Evolutionary conservation across 768 basidiomycete genomes (phyloP).

Genomic region (Cystobasidiopsis lactophilus): DNA sequence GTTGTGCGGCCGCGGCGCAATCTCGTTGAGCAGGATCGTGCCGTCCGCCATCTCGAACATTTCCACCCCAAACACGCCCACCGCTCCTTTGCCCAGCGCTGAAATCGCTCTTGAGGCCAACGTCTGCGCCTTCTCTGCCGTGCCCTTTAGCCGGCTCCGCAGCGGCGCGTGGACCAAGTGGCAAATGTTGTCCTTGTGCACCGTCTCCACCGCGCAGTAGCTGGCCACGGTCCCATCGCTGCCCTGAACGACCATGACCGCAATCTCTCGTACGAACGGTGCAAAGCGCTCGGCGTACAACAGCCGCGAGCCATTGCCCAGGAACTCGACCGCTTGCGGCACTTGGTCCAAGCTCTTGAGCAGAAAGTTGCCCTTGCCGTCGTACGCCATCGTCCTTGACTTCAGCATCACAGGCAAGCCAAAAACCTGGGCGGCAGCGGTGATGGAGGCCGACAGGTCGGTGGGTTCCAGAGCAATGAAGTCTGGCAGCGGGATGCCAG

Average conservation of each 20-base stretch:
- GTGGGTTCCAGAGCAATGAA: constrained; percentile 36
- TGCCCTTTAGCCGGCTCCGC: constrained; percentile 28
- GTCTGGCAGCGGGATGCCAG: constrained; percentile 35
- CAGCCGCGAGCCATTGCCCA: constrained; percentile 17
- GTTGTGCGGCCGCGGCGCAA: constrained; percentile 93
- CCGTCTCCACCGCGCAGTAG: constrained; percentile 83
- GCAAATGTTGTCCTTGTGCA: constrained; percentile 83
- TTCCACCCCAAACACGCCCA: constrained; percentile 91
- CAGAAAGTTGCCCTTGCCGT: constrained; percentile 80
- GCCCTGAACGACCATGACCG: constrained; percentile 87
- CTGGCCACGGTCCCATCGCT: constrained; percentile 47
- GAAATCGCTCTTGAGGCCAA: constrained; percentile 63
- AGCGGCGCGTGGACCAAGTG: constrained; percentile 81
- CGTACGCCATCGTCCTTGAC: constrained; percentile 82
- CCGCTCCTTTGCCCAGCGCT: constrained; percentile 44
- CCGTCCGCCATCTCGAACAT: constrained; percentile 86
- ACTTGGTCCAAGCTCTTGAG: constrained; percentile 36
- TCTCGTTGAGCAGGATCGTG: constrained; percentile 71
- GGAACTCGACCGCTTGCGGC: constrained; percentile 29
- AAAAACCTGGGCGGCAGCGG: constrained; percentile 26
- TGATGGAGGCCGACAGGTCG: constrained; percentile 8
- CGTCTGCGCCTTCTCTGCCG: constrained; percentile 38
- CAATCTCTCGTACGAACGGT: constrained; percentile 66
- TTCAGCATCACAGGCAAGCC: constrained; percentile 91
- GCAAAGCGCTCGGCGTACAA: constrained; percentile 92